Base-by-base conservation (phyloP, 2,329 filamentous ascomycete species). In the Hymenoscyphus occultus region DNA sequence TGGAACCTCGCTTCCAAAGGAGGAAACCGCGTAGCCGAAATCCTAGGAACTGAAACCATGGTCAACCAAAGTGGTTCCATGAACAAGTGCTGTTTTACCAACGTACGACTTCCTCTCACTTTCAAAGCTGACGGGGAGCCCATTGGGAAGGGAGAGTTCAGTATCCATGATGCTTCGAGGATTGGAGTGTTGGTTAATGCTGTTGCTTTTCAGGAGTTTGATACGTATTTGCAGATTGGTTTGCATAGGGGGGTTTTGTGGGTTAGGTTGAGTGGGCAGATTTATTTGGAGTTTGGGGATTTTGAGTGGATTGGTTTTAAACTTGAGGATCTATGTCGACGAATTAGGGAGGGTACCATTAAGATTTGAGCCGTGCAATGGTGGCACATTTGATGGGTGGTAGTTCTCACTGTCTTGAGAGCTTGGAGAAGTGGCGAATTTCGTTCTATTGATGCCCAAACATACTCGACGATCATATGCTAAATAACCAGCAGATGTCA, bases 231-330 rank as follows among this genome's bases (percentile, higher is more conserved):
- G 5, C 72, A 74, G 62, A 78, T 95, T 61, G 83, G 87, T 5
- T 87, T 92, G 70, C 82, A 78, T 61, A 58, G 57, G 0, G 83
- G 82, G 0, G 80, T 80, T 61, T 83, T 89, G 74, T 97, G 90
- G 90, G 81, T 84, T 0, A 81, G 93, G 59, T 72, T 96, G 54
- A 93, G 90, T 74, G 91, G 86, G 19, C 92, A 97, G 80, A 84
- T 95, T 0, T 97, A 94, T 75, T 77, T 97, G 12, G 91, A 91
- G 35, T 74, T 88, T 68, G 81, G 82, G 14, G 93, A 97, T 76
- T 97, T 95, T 73, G 85, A 89, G 74, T 91, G 85, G 84, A 82
- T 84, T 6, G 90, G 82, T 0, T 74, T 56, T 40, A 69, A 57
- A 16, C 59, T 75, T 48, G 71, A 70, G 32, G 78, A 79, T 32